Evolutionary conservation across 73 alveolate species (phyloP).

Genomic region (Paramecium biaurelia): DNA sequence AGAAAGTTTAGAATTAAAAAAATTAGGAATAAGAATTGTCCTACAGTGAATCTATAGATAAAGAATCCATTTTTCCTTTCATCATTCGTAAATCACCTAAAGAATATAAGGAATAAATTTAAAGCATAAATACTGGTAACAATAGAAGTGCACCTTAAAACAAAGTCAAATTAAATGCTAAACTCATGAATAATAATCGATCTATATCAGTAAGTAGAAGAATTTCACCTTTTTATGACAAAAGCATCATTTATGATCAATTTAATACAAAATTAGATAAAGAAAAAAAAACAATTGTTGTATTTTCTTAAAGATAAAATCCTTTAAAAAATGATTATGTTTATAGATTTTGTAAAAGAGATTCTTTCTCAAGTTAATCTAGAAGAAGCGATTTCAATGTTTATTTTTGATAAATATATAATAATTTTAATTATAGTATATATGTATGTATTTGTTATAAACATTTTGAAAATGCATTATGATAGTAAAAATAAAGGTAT

Average conservation of each 20-base stretch:
- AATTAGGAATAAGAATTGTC: not conserved
- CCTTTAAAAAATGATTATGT: not conserved
- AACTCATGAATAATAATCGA: not conserved
- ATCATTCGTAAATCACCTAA: not conserved
- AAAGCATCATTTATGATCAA: not conserved
- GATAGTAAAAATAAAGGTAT: too few species aligned
- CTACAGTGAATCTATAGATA: not conserved
- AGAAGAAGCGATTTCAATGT: not conserved
- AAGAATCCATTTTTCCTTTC: not conserved
- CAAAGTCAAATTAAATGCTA: not conserved
- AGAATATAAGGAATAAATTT: not conserved
- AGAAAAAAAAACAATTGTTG: not conserved
- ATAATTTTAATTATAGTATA: not conserved
- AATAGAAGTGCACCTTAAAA: not conserved
- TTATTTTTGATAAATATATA: not conserved
- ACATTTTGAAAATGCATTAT: too few species aligned
- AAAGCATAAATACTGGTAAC: not conserved
- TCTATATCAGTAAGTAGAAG: not conserved
- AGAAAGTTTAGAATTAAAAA: not conserved
- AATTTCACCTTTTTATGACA: not conserved
- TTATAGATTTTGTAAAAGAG: not conserved
- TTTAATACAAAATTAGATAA: not conserved
- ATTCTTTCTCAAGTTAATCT: not conserved
- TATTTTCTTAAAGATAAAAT: not conserved
- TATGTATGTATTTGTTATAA: not conserved